Evolutionary conservation across 768 basidiomycete genomes (phyloP), one percentile per base, ranked within the genome.

Genomic region (Termitomyces eurrhizus): DNA sequence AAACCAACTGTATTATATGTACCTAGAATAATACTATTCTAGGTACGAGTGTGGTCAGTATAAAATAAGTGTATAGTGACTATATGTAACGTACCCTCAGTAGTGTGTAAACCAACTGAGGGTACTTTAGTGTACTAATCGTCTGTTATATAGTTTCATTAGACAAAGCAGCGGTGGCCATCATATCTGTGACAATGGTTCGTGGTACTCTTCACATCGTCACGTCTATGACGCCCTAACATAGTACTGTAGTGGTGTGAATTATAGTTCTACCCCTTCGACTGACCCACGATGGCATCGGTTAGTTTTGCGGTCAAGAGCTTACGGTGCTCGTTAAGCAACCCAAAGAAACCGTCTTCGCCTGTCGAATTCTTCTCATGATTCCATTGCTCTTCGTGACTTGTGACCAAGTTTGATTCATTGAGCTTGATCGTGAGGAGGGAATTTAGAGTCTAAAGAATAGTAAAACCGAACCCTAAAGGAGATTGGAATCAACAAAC

Each of bases 331-430:
- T 55, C 54, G 3, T 55, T 55, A 21, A 55, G 29, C n/a, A 55
- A 44, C n/a, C 54, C 54, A 32, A 55, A 12, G 5, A 55, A 55
- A 12, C 53, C 54, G 32, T 55, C 54, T 55, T 55, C 54, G 7
- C 54, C 41, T 14, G 54, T 44, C 1, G 41, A 44, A 33, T 7
- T 55, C 14, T 44, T 55, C n/a, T 55, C 41, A 6, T 55, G 54
- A 55, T 55, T 55, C 54, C 54, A 55, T 14, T 55, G 54, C 12
- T 54, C 53, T n/a, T 42, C 54, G 12, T 55, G 54, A 7, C 39
- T 41, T 32, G 53, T 42, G 24, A 54, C 29, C 12, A 42, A 8
- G 18, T 54, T 54, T 32, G 39, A 41, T 12, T 54, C 53, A 37
- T 55, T 42, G 7, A 55, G n/a, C n/a, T 55, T 42, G n/a, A 42